These are phyloP conservation scores for Strigomonas galati DNA, from an alignment of 208 protist genomes.

Conservation along the genomic window DNA sequence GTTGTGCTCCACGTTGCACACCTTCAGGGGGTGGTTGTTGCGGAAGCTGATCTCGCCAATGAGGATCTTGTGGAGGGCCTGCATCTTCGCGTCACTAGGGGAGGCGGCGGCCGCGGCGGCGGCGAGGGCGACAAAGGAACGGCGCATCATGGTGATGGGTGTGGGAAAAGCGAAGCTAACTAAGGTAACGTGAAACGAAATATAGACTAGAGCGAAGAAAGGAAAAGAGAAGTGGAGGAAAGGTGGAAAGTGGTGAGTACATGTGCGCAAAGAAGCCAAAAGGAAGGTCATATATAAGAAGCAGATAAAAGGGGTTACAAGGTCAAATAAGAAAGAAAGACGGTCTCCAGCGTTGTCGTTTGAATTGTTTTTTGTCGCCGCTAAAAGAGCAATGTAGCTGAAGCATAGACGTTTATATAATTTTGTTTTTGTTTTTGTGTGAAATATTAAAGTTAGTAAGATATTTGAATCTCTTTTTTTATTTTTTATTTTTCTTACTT, in stretches of 20 bases:
- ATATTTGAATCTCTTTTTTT: background rate
- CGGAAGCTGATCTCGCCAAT: conserved; percentile 82
- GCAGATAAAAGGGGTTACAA: conserved; percentile 6
- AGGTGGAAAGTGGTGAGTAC: background rate
- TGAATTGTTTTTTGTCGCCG: too few relatives aligned
- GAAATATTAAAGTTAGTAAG: background rate
- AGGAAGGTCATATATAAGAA: conserved; percentile 5
- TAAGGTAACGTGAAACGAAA: background rate
- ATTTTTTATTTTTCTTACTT: too few relatives aligned
- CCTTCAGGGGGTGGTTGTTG: conserved; percentile 83
- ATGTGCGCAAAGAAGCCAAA: background rate
- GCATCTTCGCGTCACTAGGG: conserved; percentile 65
- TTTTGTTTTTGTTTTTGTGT: background rate
- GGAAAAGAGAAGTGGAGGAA: conserved; percentile 11
- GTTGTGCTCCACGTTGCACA: conserved; percentile 84
- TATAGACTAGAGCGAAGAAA: conserved; percentile 5
- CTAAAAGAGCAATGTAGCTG: too few relatives aligned
- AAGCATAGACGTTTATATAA: background rate
- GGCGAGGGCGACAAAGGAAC: conserved; percentile 31
- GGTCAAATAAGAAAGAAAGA: conserved; percentile 14
- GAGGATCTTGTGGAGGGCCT: conserved; percentile 79
- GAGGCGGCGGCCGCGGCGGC: conserved; percentile 33
- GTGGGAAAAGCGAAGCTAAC: too few relatives aligned
- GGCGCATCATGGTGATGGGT: conserved; percentile 44
- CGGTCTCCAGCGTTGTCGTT: too few relatives aligned